These are phyloP conservation scores for Quillaja saponaria DNA, from an alignment of 306 rosid species.

Conservation along the genomic window DNA sequence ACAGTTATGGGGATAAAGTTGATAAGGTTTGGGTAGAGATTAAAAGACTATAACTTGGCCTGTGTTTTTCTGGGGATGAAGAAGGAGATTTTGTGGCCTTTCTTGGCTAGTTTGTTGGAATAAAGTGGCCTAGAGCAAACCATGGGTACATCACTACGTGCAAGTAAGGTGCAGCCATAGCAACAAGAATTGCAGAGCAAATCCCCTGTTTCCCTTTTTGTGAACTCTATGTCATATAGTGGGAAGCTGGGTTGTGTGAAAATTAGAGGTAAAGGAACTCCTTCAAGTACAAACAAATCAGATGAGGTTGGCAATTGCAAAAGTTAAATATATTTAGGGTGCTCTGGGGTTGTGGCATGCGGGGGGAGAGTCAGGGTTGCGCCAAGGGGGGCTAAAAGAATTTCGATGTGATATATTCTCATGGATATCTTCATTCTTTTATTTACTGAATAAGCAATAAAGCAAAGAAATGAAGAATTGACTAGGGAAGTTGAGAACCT, in stretches of 20 bases:
- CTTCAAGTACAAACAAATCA: too few relatives aligned
- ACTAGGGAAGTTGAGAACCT: constrained; percentile 45
- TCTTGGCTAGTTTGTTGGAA: constrained; percentile 36
- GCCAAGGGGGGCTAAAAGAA: constrained; percentile 3
- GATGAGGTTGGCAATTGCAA: too few relatives aligned
- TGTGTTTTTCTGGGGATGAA: constrained; percentile 25
- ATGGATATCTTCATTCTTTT: constrained; percentile 18
- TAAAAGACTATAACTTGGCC: constrained; percentile 26
- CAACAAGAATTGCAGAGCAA: background rate
- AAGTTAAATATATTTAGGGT: too few relatives aligned
- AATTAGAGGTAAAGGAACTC: too few relatives aligned
- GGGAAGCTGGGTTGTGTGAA: too few relatives aligned
- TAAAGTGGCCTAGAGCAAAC: constrained; percentile 39
- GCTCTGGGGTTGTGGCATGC: too few relatives aligned
- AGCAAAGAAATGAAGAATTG: constrained; percentile 45
- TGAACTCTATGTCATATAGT: too few relatives aligned
- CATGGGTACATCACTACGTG: constrained; percentile 23
- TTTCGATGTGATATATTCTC: constrained; percentile 9
- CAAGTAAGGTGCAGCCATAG: background rate
- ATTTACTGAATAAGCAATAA: constrained; percentile 47
- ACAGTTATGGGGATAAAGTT: constrained; percentile 29
- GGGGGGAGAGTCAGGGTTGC: too few relatives aligned
- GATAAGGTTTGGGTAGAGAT: constrained; percentile 30
- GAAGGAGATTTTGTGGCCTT: constrained; percentile 39
- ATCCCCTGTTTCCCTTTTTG: too few relatives aligned